Conservation (phyloP, 257 asterid species). For the Lycium barbarum region DNA sequence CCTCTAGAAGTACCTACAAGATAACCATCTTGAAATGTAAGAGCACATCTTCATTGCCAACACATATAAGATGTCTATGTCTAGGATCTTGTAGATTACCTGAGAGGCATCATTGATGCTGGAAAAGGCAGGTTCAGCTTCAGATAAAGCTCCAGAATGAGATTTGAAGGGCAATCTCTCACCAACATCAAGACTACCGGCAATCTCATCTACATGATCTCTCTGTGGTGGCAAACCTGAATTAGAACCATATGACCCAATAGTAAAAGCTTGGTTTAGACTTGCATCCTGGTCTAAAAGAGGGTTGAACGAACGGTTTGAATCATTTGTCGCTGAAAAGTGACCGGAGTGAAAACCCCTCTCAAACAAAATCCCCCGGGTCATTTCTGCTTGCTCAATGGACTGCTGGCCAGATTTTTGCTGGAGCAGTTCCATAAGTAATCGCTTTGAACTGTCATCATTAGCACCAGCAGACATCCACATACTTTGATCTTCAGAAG, state of each 20-base stretch:
- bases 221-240: conserved; percentile 58
- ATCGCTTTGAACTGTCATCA: conserved; percentile 91
- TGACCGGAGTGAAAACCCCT: conserved; percentile 60
- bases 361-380: conserved; percentile 55
- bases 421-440: conserved; percentile 90
- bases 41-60: background rate
- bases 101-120: conserved; percentile 52
- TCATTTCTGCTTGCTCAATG: conserved; percentile 55
- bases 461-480: conserved; percentile 94
- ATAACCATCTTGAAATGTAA: background rate
- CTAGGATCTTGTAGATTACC: conserved; percentile 45
- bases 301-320: conserved; percentile 51
- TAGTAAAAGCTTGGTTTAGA: conserved; percentile 50
- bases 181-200: conserved; percentile 47
- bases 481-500: conserved; percentile 72
- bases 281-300: conserved; percentile 63
- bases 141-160: conserved; percentile 54
- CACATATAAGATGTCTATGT: background rate
- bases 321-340: conserved; percentile 53
- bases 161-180: conserved; percentile 59
- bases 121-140: conserved; percentile 48
- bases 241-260: conserved; percentile 68
- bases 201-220: conserved; percentile 49
- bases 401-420: conserved; percentile 73
- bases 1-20: conserved; percentile 24